Evolutionary conservation across 2,329 filamentous ascomycete species (phyloP).

Genomic region (Raffaelea arxii): DNA sequence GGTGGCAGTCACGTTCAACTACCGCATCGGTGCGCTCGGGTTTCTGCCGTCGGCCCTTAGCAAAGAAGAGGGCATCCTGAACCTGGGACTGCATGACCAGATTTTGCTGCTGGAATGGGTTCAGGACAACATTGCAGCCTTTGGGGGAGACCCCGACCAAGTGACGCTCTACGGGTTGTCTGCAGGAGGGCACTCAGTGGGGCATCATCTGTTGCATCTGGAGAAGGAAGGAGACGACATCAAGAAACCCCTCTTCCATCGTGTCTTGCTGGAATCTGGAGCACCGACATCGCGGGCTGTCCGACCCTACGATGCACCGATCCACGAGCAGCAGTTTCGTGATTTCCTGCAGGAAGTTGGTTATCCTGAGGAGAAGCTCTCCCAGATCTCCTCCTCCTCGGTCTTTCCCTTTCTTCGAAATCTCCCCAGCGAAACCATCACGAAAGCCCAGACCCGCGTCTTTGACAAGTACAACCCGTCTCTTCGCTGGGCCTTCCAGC

Average conservation of each 20-base stretch:
- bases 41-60: slow-evolving; percentile 45
- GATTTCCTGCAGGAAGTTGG: slow-evolving; percentile 36
- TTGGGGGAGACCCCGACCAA: slow-evolving; percentile 40
- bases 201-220: slow-evolving; percentile 40
- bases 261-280: slow-evolving; percentile 28
- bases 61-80: slow-evolving; percentile 18
- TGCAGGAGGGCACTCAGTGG: slow-evolving; percentile 43
- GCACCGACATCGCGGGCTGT: slow-evolving; percentile 29
- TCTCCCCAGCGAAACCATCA: slow-evolving; percentile 12
- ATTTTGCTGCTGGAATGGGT: slow-evolving; percentile 42
- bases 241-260: slow-evolving; percentile 26
- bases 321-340: slow-evolving; percentile 38
- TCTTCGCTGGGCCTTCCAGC: neutral
- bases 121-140: slow-evolving; percentile 40
- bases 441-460: neutral
- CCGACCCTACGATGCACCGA: slow-evolving; percentile 29
- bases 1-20: slow-evolving; percentile 12
- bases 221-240: slow-evolving; percentile 23
- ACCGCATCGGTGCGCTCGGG: slow-evolving; percentile 48
- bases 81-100: slow-evolving; percentile 47
- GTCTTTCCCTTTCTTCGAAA: slow-evolving; percentile 33
- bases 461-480: neutral
- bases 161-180: slow-evolving; percentile 40
- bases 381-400: too few relatives aligned
- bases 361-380: slow-evolving; percentile 31